Evolutionary conservation across 169 alveolate genomes (phyloP).

Genomic region (Plasmodium relictum): DNA sequence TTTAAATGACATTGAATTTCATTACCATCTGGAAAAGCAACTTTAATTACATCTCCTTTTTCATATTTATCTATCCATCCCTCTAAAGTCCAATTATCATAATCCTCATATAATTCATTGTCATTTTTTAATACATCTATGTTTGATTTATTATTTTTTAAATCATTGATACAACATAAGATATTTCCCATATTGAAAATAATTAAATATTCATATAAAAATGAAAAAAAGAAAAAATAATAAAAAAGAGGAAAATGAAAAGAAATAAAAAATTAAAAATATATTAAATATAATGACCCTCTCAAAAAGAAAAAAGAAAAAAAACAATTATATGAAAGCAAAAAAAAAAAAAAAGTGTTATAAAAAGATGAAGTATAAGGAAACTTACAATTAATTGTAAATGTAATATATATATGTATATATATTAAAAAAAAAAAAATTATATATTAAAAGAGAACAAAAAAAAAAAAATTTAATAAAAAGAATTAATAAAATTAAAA

Average conservation of each 20-base stretch:
- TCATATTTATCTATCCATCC: conserved; percentile 68
- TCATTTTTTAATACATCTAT: conserved; percentile 41
- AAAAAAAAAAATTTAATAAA: neutral
- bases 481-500: neutral
- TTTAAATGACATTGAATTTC: conserved; percentile 76
- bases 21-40: conserved; percentile 78
- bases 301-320: neutral
- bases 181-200: conserved; percentile 67
- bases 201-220: neutral
- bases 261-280: neutral
- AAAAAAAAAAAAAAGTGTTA: neutral
- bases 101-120: conserved; percentile 54
- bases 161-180: conserved; percentile 54
- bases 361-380: neutral
- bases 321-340: neutral
- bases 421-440: neutral
- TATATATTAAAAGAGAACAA: conserved; percentile 1
- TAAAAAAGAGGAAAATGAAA: neutral
- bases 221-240: neutral
- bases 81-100: conserved; percentile 61
- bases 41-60: conserved; percentile 59
- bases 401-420: neutral
- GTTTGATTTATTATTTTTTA: conserved; percentile 42
- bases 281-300: neutral
- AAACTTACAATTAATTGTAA: neutral